These are phyloP conservation scores for Berberis thunbergii DNA, from an alignment of 164 flowering plant genomes.

Conservation along the genomic window DNA sequence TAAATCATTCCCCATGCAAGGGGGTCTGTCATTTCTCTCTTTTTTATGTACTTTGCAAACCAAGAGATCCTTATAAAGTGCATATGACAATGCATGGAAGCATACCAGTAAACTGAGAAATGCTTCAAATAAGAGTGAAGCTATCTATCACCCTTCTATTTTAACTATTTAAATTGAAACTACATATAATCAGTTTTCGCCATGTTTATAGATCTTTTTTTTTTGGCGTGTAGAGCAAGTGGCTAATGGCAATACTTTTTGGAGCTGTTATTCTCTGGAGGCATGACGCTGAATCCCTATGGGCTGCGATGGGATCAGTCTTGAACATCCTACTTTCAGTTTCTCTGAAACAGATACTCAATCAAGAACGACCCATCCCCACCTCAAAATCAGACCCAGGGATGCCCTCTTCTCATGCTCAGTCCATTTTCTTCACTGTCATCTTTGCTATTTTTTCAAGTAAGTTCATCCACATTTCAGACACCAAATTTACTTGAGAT, in stretches of 20 bases:
- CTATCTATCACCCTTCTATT: neutral
- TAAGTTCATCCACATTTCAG: constrained; percentile 21
- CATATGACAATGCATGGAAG: no score
- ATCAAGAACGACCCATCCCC: constrained; percentile 63
- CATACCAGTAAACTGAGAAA: no score
- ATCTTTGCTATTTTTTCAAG: constrained; percentile 38
- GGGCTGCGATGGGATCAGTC: constrained; percentile 66
- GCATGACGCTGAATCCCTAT: constrained; percentile 71
- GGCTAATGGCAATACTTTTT: constrained; percentile 60
- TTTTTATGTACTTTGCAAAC: no score
- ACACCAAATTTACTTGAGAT: neutral
- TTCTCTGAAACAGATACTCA: constrained; percentile 48
- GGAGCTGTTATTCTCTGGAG: constrained; percentile 47
- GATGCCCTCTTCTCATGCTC: constrained; percentile 92
- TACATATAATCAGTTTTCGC: neutral
- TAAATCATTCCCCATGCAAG: no score
- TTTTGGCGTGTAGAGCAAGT: constrained; percentile 65
- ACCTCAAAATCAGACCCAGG: constrained; percentile 57
- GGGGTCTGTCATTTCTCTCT: no score
- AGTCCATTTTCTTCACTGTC: constrained; percentile 49
- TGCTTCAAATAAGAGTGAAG: no score
- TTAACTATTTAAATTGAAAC: neutral
- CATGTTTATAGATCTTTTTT: neutral
- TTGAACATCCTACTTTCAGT: constrained; percentile 50
- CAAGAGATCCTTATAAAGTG: no score